phyloP scores from a whole-genome alignment of 768 basidiomycete genomes.

The Lactarius trivialis region DNA sequence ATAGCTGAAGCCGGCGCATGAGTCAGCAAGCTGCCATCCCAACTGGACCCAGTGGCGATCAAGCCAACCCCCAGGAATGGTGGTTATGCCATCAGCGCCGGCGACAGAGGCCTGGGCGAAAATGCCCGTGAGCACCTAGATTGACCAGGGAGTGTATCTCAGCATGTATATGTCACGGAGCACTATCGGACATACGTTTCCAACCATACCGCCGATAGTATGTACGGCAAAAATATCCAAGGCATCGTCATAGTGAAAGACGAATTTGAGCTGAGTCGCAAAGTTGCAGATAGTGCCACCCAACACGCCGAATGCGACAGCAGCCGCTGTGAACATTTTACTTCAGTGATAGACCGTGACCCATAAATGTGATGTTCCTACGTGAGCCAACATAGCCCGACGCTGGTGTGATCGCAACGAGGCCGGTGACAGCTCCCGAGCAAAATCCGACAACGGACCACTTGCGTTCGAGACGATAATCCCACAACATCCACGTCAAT shows the following conservation, averaged over 20 bases:
- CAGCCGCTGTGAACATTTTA: slow-evolving; percentile 45
- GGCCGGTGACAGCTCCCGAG: slow-evolving; percentile 86
- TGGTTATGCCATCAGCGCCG: slow-evolving; percentile 40
- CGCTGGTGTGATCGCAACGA: slow-evolving; percentile 85
- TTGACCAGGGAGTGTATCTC: not conserved
- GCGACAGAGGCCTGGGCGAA: slow-evolving; percentile 36
- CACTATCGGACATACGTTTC: slow-evolving; percentile 39
- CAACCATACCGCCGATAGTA: slow-evolving; percentile 69
- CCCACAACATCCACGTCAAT: slow-evolving; percentile 90
- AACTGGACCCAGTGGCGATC: slow-evolving; percentile 35
- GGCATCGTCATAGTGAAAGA: slow-evolving; percentile 69
- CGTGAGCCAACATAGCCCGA: slow-evolving; percentile 77
- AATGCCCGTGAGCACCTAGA: slow-evolving; percentile 31
- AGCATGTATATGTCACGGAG: not conserved
- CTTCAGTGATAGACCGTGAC: slow-evolving; percentile 5
- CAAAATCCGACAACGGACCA: slow-evolving; percentile 95
- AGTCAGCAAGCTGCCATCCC: slow-evolving; percentile 39
- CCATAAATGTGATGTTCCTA: slow-evolving; percentile 31
- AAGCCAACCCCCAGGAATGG: slow-evolving; percentile 44
- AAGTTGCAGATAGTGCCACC: slow-evolving; percentile 86
- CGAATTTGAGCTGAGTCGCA: slow-evolving; percentile 90
- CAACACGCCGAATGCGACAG: slow-evolving; percentile 79
- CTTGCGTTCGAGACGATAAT: slow-evolving; percentile 88
- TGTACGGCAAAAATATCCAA: slow-evolving; percentile 91
- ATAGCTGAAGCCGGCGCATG: slow-evolving; percentile 29